These are phyloP conservation scores for Cladosporium sp. DNA, from an alignment of 2,329 filamentous ascomycete genomes.

Conservation along the genomic window DNA sequence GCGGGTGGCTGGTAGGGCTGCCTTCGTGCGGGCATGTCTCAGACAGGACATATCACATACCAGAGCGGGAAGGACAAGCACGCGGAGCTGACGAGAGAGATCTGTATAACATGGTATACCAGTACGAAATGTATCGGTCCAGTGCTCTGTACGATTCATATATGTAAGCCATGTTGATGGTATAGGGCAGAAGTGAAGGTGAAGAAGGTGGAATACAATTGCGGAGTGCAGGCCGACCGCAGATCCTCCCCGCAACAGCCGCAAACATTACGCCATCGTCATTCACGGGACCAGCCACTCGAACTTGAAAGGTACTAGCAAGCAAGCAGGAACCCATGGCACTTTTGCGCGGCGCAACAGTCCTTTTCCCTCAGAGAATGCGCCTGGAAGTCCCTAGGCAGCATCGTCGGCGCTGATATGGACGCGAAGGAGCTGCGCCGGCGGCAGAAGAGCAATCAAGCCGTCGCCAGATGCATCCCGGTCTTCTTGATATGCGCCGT, in stretches of 20 bases:
- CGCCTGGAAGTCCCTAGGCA: background rate
- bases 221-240: slow-evolving; percentile 4
- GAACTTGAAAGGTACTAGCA: background rate
- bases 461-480: slow-evolving; percentile 33
- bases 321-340: background rate
- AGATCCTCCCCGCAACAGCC: slow-evolving; percentile 1
- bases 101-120: background rate
- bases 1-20: background rate
- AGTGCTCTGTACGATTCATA: background rate
- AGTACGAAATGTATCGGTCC: background rate
- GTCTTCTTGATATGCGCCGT: slow-evolving; percentile 34
- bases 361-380: slow-evolving; percentile 1
- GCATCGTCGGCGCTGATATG: slow-evolving; percentile 18
- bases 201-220: background rate
- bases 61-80: background rate
- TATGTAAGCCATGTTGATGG: background rate
- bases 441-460: slow-evolving; percentile 21
- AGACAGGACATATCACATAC: background rate
- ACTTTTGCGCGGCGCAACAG: background rate
- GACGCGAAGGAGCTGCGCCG: slow-evolving; percentile 20
- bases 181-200: background rate
- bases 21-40: background rate
- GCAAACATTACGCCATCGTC: slow-evolving; percentile 7
- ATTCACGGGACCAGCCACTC: background rate
- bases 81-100: background rate